Conservation (phyloP, 106 monocot species). For the Platanthera zijinensis region DNA sequence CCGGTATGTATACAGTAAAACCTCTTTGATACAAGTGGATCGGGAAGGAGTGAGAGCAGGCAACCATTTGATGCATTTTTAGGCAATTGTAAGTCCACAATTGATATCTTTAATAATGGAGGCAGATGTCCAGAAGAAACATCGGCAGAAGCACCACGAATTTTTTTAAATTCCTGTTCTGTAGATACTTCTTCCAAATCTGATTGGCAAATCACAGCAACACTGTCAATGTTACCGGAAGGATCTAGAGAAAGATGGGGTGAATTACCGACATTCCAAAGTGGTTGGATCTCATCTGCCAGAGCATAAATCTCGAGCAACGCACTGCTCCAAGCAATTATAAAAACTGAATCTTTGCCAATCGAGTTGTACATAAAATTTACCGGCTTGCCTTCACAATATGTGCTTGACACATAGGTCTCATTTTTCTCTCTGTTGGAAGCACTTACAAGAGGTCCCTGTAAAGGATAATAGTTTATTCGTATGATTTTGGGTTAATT, state of each 20-base stretch:
- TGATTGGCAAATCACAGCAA: constrained; percentile 94
- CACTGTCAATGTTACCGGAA: constrained; percentile 35
- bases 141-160: constrained; percentile 10
- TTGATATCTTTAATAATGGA: constrained; percentile 63
- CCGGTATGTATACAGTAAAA: constrained; percentile 80
- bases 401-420: constrained; percentile 12
- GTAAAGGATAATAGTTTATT: constrained; percentile 12
- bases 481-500: not conserved
- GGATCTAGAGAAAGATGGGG: constrained; percentile 54
- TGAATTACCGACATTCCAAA: constrained; percentile 48
- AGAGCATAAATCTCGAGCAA: constrained; percentile 77
- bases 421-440: constrained; percentile 22
- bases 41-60: constrained; percentile 38
- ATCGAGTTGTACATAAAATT: constrained; percentile 60
- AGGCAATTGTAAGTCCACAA: constrained; percentile 69
- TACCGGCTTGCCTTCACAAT: constrained; percentile 48
- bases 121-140: constrained; percentile 38
- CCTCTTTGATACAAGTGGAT: constrained; percentile 65
- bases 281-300: constrained; percentile 83
- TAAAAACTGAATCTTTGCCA: constrained; percentile 83
- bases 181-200: constrained; percentile 15
- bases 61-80: constrained; percentile 23
- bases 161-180: constrained; percentile 3
- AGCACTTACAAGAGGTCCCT: constrained; percentile 78
- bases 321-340: constrained; percentile 69